Evolutionary conservation across 2,329 filamentous ascomycete genomes (phyloP), one percentile per base, ranked within the genome.

Genomic region (Phaeosphaeriaceae sp.): DNA sequence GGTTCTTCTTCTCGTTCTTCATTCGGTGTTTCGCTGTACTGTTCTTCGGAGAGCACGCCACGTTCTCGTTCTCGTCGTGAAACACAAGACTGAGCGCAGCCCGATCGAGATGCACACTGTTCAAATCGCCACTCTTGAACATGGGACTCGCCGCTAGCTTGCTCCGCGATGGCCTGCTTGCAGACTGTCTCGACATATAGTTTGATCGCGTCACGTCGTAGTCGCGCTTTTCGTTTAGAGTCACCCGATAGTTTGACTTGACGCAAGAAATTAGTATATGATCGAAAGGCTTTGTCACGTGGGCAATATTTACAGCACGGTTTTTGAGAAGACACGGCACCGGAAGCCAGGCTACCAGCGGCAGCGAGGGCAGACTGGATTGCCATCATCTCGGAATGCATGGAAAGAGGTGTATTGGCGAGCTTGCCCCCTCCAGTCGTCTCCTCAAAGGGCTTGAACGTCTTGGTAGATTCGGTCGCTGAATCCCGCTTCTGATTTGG

Each of bases 351-450:
- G 49, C 78, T 79, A 64, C 76, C 79, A 52, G 80, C 83, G 52
- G 80, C 75, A 43, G 79, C 74, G 53, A 85, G 79, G 46, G 83
- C 82, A 26, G 80, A 81, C 66, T 82, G 80, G 67, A 86, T 83
- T 26, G 83, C 83, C 82, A 85, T 85, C 82, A 85, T 85, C 77
- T 85, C 83, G 3, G 81, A 81, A 65, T 86, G 83, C 81, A 86
- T 84, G 17, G 78, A 82, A 19, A 86, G 74, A 10, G 79, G 77
- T 28, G 74, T 74, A 61, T 82, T 83, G 54, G 77, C 75, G 30
- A 76, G 69, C 22, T 60, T 64, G 55, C 76, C 74, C 19, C 79
- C 78, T 35, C 79, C 78, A 24, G 75, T 71, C 35, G 70, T 68
- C 56, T 68, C 65, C 67, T 81, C 79, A 55, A 79, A 80, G 1